A percentile compares a stretch with the other conserved stretches of the same genome.
Evolutionary conservation across 495 filamentous ascomycete species (phyloP).

Genomic region (Annulohypoxylon bovei): DNA sequence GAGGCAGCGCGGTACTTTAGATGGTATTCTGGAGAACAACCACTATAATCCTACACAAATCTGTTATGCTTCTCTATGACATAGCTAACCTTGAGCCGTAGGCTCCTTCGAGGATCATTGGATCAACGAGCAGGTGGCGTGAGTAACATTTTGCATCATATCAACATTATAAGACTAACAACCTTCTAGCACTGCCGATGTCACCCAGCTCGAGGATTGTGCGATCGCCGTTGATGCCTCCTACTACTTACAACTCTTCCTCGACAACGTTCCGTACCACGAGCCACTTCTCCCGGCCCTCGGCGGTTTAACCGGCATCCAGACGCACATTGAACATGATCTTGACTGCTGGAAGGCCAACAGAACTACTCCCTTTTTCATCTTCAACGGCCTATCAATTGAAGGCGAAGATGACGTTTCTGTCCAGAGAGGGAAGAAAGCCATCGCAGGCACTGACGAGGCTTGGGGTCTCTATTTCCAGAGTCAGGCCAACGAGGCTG

Average conservation of each 20-base stretch:
- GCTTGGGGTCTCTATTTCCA: conserved; percentile 92
- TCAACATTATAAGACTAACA: conserved; percentile 2
- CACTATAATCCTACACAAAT: not conserved
- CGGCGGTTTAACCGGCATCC: conserved; percentile 85
- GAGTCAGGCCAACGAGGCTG: conserved; percentile 78
- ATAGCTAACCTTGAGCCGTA: conserved; percentile 42
- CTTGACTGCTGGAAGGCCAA: conserved; percentile 72
- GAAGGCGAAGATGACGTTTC: conserved; percentile 71
- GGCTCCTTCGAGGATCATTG: conserved; percentile 56
- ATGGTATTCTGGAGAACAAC: conserved; percentile 26
- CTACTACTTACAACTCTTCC: conserved; percentile 81
- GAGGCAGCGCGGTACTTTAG: not conserved
- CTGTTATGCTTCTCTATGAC: not conserved
- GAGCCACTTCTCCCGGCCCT: conserved; percentile 91
- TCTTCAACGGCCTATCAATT: conserved; percentile 87
- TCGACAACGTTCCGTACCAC: conserved; percentile 70
- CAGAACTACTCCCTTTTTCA: conserved; percentile 77
- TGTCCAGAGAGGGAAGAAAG: conserved; percentile 56
- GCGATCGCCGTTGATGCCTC: conserved; percentile 88
- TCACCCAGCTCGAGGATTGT: conserved; percentile 69
- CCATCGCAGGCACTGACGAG: conserved; percentile 59
- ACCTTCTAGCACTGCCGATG: conserved; percentile 44
- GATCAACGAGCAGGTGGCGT: conserved; percentile 58
- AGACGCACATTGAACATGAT: conserved; percentile 75
- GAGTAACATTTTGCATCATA: conserved; percentile 15